Percentiles rank a stretch among this genome's conserved stretches.
These are phyloP conservation scores for Solanum hybrid DNA, from an alignment of 305 asterid genomes.

Conservation along the genomic window DNA sequence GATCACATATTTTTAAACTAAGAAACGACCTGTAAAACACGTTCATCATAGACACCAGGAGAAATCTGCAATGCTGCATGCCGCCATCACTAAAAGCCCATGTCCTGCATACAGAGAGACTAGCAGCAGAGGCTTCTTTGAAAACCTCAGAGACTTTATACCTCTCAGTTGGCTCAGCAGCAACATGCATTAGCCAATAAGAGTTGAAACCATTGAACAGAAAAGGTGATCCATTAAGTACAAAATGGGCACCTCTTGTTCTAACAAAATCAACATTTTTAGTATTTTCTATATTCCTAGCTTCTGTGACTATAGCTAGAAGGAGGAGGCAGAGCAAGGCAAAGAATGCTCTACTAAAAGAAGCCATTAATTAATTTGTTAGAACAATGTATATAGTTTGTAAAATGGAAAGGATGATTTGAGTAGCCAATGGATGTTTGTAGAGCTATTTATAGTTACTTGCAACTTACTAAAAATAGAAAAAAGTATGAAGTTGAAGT, in stretches of 20 bases:
- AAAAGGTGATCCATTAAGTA: conserved; percentile 19
- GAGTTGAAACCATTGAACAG: conserved; percentile 47
- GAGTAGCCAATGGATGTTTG: background rate
- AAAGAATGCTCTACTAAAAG: background rate
- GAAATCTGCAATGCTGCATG: conserved; percentile 36
- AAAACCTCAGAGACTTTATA: conserved; percentile 29
- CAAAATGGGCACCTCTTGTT: conserved; percentile 20
- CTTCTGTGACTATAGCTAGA: background rate
- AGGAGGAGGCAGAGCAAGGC: background rate
- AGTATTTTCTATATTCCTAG: background rate
- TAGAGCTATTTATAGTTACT: background rate
- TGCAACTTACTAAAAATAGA: background rate
- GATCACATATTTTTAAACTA: background rate
- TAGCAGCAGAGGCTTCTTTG: conserved; percentile 27
- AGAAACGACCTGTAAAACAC: conserved; percentile 27
- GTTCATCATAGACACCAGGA: conserved; percentile 41
- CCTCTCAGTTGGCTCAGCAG: conserved; percentile 29
- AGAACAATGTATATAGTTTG: background rate
- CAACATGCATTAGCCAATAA: conserved; percentile 47
- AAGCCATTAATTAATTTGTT: background rate
- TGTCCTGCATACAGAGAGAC: conserved; percentile 46
- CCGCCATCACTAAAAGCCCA: conserved; percentile 54
- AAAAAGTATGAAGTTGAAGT: background rate
- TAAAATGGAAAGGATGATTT: background rate
- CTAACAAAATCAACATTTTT: conserved; percentile 4